Percentiles rank a stretch among this genome's conserved stretches.
These are phyloP conservation scores for Juglanconis oblonga DNA, from an alignment of 2,329 filamentous ascomycete species.

Conservation along the genomic window DNA sequence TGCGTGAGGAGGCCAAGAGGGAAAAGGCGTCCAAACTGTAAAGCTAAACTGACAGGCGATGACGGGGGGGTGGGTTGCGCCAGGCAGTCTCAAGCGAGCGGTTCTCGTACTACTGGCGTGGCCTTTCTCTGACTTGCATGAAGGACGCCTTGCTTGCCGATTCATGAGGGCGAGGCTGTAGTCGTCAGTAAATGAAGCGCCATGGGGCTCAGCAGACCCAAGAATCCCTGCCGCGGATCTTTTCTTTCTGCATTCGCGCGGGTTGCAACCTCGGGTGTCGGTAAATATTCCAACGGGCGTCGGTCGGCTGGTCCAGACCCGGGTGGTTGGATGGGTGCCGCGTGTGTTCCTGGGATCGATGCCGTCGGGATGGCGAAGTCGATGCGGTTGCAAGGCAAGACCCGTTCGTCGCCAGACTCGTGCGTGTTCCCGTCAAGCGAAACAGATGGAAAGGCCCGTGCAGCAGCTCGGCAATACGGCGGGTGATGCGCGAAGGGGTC, in stretches of 20 bases:
- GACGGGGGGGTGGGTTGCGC: background rate
- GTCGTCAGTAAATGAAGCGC: background rate
- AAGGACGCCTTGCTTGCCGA: background rate
- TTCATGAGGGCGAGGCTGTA: background rate
- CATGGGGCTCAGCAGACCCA: background rate
- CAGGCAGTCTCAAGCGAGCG: background rate
- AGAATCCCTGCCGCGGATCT: background rate
- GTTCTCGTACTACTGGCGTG: background rate
- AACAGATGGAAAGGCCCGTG: background rate
- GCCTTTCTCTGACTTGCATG: no score
- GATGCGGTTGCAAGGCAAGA: no score
- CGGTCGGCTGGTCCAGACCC: background rate
- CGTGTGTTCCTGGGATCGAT: no score
- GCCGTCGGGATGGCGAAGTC: no score
- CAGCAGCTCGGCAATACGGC: background rate
- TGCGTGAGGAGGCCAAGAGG: constrained; percentile 44
- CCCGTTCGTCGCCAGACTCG: background rate
- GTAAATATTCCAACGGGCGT: background rate
- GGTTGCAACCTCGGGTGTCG: constrained; percentile 1
- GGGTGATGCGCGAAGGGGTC: background rate
- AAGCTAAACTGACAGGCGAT: background rate
- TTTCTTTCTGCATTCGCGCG: background rate
- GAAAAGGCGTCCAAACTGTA: constrained; percentile 23
- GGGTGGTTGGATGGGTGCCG: no score
- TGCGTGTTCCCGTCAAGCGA: background rate